phyloP scores from a whole-genome alignment of 345 rosid genomes.

The Euphorbia tirucalli region DNA sequence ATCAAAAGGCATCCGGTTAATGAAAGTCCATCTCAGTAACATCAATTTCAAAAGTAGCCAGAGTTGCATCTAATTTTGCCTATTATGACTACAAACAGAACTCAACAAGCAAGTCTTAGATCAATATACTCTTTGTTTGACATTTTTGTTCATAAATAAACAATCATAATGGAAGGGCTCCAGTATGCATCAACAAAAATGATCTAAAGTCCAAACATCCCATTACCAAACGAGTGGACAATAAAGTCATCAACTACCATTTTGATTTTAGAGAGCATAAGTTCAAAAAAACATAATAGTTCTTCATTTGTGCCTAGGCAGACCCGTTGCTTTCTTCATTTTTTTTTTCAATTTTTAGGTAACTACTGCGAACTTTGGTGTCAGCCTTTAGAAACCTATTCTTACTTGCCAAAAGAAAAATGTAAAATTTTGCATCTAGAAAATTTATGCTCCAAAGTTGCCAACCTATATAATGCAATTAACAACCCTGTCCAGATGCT shows the following conservation, averaged over 20 bases:
- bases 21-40: no score
- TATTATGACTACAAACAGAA: neutral
- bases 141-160: neutral
- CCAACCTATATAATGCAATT: neutral
- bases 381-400: no score
- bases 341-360: neutral
- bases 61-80: neutral
- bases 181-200: neutral
- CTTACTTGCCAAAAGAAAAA: neutral
- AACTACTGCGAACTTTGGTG: neutral
- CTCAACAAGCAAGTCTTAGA: neutral
- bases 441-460: neutral
- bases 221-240: no score
- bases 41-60: no score
- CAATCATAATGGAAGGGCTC: neutral
- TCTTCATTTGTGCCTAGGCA: no score
- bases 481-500: neutral
- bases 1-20: neutral
- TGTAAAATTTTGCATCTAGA: no score
- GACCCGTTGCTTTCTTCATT: no score
- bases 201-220: neutral
- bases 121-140: neutral
- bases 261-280: no score
- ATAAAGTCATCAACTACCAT: no score
- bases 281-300: no score